Evolutionary conservation across 2,329 filamentous ascomycete genomes (phyloP).

Genomic region (Trichoderma sp.): DNA sequence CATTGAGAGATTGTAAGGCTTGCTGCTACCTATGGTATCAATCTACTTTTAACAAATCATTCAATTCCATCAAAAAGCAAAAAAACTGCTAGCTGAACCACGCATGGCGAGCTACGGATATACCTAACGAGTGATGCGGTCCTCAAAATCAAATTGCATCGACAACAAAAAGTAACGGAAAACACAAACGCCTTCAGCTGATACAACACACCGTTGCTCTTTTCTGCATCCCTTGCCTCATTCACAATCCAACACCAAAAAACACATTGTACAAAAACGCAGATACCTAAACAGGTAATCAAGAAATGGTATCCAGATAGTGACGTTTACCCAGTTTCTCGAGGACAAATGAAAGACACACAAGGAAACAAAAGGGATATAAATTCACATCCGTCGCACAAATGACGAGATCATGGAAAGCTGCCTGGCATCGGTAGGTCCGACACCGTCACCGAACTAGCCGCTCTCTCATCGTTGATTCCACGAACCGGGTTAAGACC

Average conservation of each 20-base stretch:
- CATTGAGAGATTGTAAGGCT: background rate
- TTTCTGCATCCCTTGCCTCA: background rate
- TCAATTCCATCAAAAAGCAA: background rate
- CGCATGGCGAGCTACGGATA: background rate
- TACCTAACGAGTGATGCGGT: constrained; percentile 12
- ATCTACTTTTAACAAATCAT: background rate
- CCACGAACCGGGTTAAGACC: background rate
- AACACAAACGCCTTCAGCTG: background rate
- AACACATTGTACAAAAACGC: background rate
- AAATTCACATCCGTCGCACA: constrained; percentile 29
- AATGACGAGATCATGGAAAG: constrained; percentile 54
- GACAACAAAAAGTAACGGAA: background rate
- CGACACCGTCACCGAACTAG: constrained; percentile 58
- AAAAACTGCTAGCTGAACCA: background rate
- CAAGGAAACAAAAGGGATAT: constrained; percentile 7
- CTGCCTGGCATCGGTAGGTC: constrained; percentile 70
- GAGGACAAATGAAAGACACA: background rate
- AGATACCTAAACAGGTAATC: background rate
- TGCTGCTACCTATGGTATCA: background rate
- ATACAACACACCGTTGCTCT: background rate
- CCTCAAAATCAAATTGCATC: background rate
- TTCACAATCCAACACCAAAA: background rate
- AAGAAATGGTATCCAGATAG: constrained; percentile 9
- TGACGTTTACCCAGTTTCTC: background rate
- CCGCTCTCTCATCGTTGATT: constrained; percentile 31